A percentile compares a stretch with the other conserved stretches of the same genome.
Conservation (phyloP, 2,329 filamentous ascomycete genomes). For the Colletotrichum sp. region DNA sequence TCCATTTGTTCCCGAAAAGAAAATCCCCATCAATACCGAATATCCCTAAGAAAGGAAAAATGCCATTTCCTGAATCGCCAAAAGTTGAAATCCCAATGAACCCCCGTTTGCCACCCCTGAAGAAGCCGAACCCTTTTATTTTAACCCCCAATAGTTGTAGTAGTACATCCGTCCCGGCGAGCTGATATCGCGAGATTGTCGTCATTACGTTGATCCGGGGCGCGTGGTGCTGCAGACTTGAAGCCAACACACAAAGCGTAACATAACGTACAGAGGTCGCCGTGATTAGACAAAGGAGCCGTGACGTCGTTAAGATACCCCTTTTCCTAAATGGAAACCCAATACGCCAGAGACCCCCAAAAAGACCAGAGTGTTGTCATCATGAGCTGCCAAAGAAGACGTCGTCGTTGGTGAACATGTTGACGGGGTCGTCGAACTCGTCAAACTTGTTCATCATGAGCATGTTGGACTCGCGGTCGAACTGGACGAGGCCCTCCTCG, state of each 20-base stretch:
- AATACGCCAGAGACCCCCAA: background rate
- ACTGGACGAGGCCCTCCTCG: slow-evolving; percentile 45
- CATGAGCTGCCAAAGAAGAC: slow-evolving; percentile 53
- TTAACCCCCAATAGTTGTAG: background rate
- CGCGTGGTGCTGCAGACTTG: background rate
- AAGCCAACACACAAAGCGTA: slow-evolving; percentile 2
- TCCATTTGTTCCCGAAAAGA: background rate
- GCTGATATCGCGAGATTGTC: background rate
- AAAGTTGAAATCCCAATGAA: background rate
- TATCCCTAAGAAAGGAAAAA: background rate
- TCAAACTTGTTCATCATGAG: slow-evolving; percentile 60
- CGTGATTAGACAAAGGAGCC: background rate
- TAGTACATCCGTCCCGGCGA: slow-evolving; percentile 12
- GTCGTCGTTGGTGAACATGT: slow-evolving; percentile 59
- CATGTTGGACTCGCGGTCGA: slow-evolving; percentile 52
- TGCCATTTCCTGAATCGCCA: background rate
- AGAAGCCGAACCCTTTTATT: background rate
- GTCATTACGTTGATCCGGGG: slow-evolving; percentile 14
- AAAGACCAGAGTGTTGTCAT: background rate
- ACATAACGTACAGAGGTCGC: slow-evolving; percentile 12
- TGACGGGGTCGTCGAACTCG: slow-evolving; percentile 52
- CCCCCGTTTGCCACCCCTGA: background rate
- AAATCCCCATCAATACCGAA: background rate
- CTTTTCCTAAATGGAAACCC: background rate
- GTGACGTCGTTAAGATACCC: background rate